These are phyloP conservation scores for Trichoderma afroharzianum DNA, from an alignment of 2,329 filamentous ascomycete species.

Conservation along the genomic window DNA sequence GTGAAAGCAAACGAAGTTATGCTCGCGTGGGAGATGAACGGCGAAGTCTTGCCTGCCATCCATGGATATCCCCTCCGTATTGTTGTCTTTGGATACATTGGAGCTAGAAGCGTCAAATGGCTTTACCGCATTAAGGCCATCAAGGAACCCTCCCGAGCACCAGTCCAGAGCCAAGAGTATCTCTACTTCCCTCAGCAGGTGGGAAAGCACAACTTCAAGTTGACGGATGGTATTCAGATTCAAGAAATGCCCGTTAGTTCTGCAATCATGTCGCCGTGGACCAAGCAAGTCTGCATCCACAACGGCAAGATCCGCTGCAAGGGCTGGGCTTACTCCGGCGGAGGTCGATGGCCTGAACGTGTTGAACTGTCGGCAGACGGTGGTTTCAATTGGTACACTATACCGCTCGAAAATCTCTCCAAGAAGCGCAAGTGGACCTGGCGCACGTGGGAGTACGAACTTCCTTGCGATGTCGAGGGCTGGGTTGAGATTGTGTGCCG, in stretches of 20 bases:
- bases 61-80: conserved; percentile 6
- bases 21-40: conserved; percentile 11
- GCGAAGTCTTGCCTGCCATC: background rate
- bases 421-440: conserved; percentile 13
- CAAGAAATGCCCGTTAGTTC: conserved; percentile 12
- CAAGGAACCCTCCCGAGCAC: conserved; percentile 1
- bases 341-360: conserved; percentile 8
- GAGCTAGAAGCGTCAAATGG: conserved; percentile 6
- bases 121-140: conserved; percentile 12
- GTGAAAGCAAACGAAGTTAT: conserved; percentile 10
- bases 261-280: conserved; percentile 6
- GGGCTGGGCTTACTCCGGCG: conserved; percentile 7
- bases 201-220: conserved; percentile 8
- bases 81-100: conserved; percentile 7
- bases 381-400: conserved; percentile 7
- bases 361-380: conserved; percentile 4
- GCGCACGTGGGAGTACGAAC: conserved; percentile 4
- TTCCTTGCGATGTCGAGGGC: conserved; percentile 7
- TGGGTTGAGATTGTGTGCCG: conserved; percentile 12
- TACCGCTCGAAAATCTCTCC: background rate
- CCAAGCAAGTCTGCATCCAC: conserved; percentile 7
- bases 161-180: conserved; percentile 6
- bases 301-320: conserved; percentile 6
- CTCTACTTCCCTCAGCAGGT: conserved; percentile 11
- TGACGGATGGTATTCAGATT: conserved; percentile 7